Conservation (phyloP, 441 rosid species). For the Pelargonium myrrhifolium region DNA sequence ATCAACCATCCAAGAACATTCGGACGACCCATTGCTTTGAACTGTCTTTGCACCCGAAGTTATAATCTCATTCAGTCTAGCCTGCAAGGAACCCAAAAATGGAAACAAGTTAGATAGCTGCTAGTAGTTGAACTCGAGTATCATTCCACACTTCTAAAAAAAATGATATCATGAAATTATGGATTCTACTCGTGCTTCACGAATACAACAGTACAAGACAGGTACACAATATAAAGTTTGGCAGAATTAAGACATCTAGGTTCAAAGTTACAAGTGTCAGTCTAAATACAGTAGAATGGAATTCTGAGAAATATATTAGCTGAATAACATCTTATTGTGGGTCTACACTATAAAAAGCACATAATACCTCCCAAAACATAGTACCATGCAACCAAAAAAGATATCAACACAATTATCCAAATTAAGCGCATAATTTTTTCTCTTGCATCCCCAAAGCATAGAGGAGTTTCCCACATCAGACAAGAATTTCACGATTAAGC, state of each 20-base stretch:
- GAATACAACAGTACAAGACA: neutral
- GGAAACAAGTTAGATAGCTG: slow-evolving; percentile 2
- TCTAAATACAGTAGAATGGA: neutral
- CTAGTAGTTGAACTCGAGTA: neutral
- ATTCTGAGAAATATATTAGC: neutral
- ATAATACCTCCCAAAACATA: neutral
- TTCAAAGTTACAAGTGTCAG: neutral
- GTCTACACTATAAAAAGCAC: neutral
- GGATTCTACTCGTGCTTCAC: neutral
- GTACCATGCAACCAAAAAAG: neutral
- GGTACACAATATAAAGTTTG: neutral
- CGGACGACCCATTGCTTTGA: slow-evolving; percentile 45
- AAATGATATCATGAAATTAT: neutral
- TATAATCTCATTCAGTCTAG: slow-evolving; percentile 27
- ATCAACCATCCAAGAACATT: slow-evolving; percentile 94
- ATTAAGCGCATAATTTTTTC: too few relatives aligned
- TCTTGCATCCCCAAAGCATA: too few relatives aligned
- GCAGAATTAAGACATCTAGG: neutral
- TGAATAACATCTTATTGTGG: neutral
- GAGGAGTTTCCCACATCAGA: too few relatives aligned
- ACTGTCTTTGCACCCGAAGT: slow-evolving; percentile 24
- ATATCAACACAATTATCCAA: too few relatives aligned
- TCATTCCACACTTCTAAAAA: neutral
- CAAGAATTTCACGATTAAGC: too few relatives aligned
- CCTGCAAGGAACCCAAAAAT: slow-evolving; percentile 37